Base-by-base conservation (phyloP, 495 filamentous ascomycete species). In the Penicillium egyptiacum region DNA sequence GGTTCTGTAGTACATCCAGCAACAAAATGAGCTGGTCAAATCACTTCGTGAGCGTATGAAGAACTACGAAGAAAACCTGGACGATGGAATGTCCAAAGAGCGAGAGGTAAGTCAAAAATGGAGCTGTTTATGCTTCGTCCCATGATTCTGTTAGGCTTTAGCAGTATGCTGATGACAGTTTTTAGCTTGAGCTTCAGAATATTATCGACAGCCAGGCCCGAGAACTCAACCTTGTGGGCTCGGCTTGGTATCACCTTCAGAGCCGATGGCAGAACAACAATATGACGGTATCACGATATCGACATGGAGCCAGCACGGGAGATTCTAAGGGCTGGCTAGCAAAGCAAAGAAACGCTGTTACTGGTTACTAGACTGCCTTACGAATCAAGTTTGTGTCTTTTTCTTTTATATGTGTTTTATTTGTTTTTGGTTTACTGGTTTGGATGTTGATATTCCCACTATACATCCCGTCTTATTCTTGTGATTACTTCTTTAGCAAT, bases 251-350 rank as follows among this genome's bases (percentile, higher is more conserved):
- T 72, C 90, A 96, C 62, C 81, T 97, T 40, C 82, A 90, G 14
- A 85, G 82, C 64, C 81, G 93, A 39, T 70, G 96, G 58, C 92
- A 97, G 74, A 92, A 88, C 72, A 96, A 92, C 72, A 91, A 88
- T 61, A 88, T 96, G 46, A 84, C 88, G 19, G 66, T 76, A 44
- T 75, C 75, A 6, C 70, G 73, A 49, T 77, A 75, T 56, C 72
- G 77, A 9, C 69, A 76, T 50, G 75, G 75, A 3, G 62, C 88
- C 83, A 70, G 79, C 85, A 66, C 89, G 61, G 81, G 85, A 46
- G 91, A 98, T 64, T 81, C 83, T 41, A 90, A 90, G 70, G 93
- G 92, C 65, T 98, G 91, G 91, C 72, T 98, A 40, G 91, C 91
- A 49, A 92, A 88, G 75, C 93, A 97, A 77, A 80, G 92, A 71